Evolutionary conservation across 2,329 filamentous ascomycete genomes (phyloP), one percentile per base, ranked within the genome.

Genomic region (Venturia effusa): DNA sequence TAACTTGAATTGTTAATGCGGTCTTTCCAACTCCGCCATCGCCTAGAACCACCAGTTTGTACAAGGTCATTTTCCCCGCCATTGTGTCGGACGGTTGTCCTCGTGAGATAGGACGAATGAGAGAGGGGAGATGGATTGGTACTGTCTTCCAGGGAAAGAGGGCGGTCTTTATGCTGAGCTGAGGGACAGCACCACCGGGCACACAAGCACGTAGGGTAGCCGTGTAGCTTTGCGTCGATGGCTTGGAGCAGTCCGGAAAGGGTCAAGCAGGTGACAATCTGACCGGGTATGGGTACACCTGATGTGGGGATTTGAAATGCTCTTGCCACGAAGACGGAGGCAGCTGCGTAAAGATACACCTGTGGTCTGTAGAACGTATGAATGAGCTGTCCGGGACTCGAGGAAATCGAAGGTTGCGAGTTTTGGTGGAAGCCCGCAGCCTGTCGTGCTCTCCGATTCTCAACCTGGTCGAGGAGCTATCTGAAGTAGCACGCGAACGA

Each of bases 11-110:
- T 65, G 92, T 96, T 74, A 96, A 81, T 72, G 92, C 92, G 61
- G 92, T 96, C 79, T 96, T 96, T 70, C 92, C 92, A 67, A 96
- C 92, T 78, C 92, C 92, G 79, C 92, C 92, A 75, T 96, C 92
- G 71, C 92, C 92, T 68, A 96, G 81, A 79, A 96, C 92, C 84
- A 96, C 92, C 83, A 96, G 79, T 80, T 96, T 96, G 82, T 96
- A 95, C 76, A 96, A 80, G 74, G 92, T 92, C 91, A 95, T 95
- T 82, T 93, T 92, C 73, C 89, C 89, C 79, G 90, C 87, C 90
- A 94, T 94, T 76, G 73, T 81, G 69, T 41, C 51, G 61, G 37
- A 39, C 51, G 61, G 39, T 34, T 62, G 41, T 43, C 30, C 51
- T 57, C 51, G 51, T 57, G 27, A 13, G 5, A 57, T 34, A 34